A percentile compares a stretch with the other conserved stretches of the same genome.
Evolutionary conservation across 139 green algal species (phyloP).

Genomic region (Haematococcus sp.): DNA sequence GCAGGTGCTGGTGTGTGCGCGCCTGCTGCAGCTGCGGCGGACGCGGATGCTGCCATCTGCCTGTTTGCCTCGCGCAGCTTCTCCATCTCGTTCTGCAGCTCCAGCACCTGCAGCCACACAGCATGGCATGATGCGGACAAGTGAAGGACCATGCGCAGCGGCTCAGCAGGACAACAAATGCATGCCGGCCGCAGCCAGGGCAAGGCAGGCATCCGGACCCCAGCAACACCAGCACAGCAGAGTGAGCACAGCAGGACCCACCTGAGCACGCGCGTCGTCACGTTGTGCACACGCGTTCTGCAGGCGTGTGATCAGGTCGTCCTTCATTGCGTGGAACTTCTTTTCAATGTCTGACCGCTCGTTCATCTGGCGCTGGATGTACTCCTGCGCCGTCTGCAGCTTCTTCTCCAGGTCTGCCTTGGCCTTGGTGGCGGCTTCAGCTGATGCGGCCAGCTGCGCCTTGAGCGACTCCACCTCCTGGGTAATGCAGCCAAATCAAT

Average conservation of each 20-base stretch:
- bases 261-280: conserved; percentile 79
- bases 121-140: not conserved
- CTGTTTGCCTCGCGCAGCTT: conserved; percentile 26
- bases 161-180: not conserved
- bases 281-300: conserved; percentile 84
- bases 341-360: conserved; percentile 58
- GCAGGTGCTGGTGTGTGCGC: not conserved
- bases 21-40: not conserved
- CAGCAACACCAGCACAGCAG: not conserved
- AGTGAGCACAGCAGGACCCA: conserved; percentile 6
- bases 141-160: not conserved
- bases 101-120: conserved; percentile 40
- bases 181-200: not conserved
- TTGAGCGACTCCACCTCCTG: conserved; percentile 27
- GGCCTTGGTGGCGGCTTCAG: conserved; percentile 18
- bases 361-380: conserved; percentile 40
- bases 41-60: not conserved
- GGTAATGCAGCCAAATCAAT: not conserved
- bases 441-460: conserved; percentile 24
- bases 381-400: conserved; percentile 47
- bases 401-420: conserved; percentile 41
- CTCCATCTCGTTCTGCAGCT: conserved; percentile 44
- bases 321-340: conserved; percentile 65
- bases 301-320: conserved; percentile 70
- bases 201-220: not conserved